phyloP scores from a whole-genome alignment of 108 stramenopile species.

The Hondaea fermentalgiana region DNA sequence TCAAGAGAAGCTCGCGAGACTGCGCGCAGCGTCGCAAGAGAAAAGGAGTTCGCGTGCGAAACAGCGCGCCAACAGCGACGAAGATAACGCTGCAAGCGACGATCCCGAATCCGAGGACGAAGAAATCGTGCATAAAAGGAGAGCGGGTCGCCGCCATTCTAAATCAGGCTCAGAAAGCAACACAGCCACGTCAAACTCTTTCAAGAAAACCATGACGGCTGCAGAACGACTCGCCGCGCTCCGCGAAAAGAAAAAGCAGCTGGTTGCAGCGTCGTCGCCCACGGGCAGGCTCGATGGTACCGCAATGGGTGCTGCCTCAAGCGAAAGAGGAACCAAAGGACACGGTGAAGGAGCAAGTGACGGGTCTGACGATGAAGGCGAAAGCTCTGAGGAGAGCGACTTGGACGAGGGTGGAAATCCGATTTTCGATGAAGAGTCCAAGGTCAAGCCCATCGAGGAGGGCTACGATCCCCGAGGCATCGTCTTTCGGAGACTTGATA shows the following conservation, averaged over 20 bases:
- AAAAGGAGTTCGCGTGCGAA: background rate
- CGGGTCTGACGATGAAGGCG: background rate
- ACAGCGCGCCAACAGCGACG: background rate
- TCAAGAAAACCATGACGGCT: background rate
- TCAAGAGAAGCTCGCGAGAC: background rate
- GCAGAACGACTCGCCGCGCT: background rate
- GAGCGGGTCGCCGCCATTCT: no score
- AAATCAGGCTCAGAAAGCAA: background rate
- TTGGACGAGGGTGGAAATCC: background rate
- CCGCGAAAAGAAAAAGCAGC: background rate
- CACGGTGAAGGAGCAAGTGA: background rate
- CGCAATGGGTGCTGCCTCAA: no score
- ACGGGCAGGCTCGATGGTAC: background rate
- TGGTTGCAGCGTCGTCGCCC: background rate
- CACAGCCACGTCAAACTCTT: background rate
- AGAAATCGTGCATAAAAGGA: no score
- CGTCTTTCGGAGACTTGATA: background rate
- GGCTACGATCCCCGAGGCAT: background rate
- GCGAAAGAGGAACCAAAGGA: no score
- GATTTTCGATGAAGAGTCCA: background rate
- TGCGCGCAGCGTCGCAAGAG: background rate
- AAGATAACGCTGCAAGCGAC: background rate
- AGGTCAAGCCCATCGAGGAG: background rate
- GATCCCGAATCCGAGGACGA: no score
- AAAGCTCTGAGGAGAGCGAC: background rate